A percentile compares a stretch with the other conserved stretches of the same genome.
Conservation (phyloP, 805 yeast species). For the Metschnikowia peoriensis region DNA sequence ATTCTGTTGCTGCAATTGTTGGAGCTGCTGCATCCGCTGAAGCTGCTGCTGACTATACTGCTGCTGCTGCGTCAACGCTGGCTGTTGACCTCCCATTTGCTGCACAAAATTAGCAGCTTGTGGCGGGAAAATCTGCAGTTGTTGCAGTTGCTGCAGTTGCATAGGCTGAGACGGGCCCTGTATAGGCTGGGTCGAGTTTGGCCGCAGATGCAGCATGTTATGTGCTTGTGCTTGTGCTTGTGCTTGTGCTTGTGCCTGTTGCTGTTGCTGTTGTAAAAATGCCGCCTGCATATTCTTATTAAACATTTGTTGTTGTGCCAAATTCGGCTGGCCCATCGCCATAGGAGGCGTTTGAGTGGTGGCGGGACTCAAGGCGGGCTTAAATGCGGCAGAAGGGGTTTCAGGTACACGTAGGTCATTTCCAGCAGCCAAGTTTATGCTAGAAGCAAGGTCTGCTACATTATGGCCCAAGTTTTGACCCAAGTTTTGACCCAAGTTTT, state of each 20-base stretch:
- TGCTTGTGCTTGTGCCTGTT: not conserved
- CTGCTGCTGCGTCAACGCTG: conserved; percentile 2
- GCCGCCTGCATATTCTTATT: conserved; percentile 7
- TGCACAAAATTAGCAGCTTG: conserved; percentile 1
- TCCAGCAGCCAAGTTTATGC: not conserved
- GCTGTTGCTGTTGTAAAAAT: conserved; percentile 8
- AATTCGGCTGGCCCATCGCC: conserved; percentile 3
- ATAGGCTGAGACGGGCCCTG: conserved; percentile 1
- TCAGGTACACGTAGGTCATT: not conserved
- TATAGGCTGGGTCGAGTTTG: conserved; percentile 1
- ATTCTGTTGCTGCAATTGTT: conserved; percentile 9
- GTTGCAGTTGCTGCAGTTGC: conserved; percentile 1
- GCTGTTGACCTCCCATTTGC: not conserved
- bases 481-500: not conserved
- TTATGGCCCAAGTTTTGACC: conserved; percentile 1
- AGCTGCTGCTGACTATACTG: conserved; percentile 9
- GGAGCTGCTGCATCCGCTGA: conserved; percentile 10
- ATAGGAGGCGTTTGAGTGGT: conserved; percentile 7
- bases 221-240: not conserved
- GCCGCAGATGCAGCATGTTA: conserved; percentile 11
- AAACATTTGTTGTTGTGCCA: conserved; percentile 19
- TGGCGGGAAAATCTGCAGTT: conserved; percentile 1
- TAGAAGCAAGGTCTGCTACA: not conserved
- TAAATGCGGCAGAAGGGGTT: not conserved
- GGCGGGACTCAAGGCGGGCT: conserved; percentile 1